Base-by-base conservation (phyloP, 2,329 filamentous ascomycete species). In the Xylaria sp. region DNA sequence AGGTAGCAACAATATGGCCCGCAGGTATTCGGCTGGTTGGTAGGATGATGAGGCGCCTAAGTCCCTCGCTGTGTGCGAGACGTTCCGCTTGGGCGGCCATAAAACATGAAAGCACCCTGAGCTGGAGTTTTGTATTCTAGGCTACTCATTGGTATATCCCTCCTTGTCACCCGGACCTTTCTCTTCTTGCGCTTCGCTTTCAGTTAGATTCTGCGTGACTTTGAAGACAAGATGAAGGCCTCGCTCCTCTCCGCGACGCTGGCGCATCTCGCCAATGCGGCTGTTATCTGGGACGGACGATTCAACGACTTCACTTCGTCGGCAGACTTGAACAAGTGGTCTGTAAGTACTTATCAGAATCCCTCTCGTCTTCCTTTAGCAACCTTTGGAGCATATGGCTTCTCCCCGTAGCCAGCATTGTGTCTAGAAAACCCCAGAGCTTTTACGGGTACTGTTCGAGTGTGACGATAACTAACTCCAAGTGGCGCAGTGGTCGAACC, bases 401-500 rank as follows among this genome's bases (percentile, higher is more conserved):
- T n/a, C n/a, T n/a, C n/a, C n/a, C n/a, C n/a, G n/a, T n/a, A n/a
- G n/a, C n/a, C n/a, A n/a, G n/a, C n/a, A n/a, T n/a, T n/a, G n/a
- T n/a, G n/a, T n/a, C n/a, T n/a, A n/a, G n/a, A n/a, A n/a, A n/a
- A n/a, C n/a, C n/a, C n/a, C n/a, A n/a, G n/a, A n/a, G n/a, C n/a
- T n/a, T n/a, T n/a, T n/a, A n/a, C n/a, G n/a, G n/a, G n/a, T n/a
- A n/a, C n/a, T n/a, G n/a, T n/a, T n/a, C n/a, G n/a, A n/a, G n/a
- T n/a, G n/a, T n/a, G n/a, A n/a, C n/a, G n/a, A n/a, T n/a, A n/a
- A n/a, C n/a, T n/a, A n/a, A n/a, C n/a, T n/a, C n/a, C n/a, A n/a
- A n/a, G n/a, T n/a, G n/a, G n/a, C n/a, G n/a, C n/a, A n/a, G n/a
- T 89, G 84, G 83, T 80, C 79, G 4, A 87, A 87, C 72, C 81